These are phyloP conservation scores for Solanum chiquidenum DNA, from an alignment of 257 asterid genomes.

Conservation along the genomic window DNA sequence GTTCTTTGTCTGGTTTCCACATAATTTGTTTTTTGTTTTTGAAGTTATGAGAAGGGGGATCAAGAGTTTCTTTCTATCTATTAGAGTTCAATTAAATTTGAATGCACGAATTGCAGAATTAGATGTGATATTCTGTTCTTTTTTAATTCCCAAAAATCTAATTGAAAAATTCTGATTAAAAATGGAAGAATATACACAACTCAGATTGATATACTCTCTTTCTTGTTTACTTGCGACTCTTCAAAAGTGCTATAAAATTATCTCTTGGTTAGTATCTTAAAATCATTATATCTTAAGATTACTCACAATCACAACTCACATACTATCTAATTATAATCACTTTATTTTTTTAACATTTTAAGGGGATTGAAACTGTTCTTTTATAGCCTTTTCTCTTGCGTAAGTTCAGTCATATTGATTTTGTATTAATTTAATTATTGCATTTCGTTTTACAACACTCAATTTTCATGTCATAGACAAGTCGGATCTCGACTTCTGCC, in stretches of 20 bases:
- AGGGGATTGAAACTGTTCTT: background rate
- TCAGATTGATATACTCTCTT: background rate
- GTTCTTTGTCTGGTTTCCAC: background rate
- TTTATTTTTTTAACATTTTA: background rate
- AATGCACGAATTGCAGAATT: background rate
- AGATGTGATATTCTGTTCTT: background rate
- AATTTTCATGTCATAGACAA: background rate
- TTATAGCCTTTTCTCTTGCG: background rate
- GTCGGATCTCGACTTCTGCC: background rate
- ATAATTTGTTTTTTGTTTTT: background rate
- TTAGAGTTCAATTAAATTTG: no score
- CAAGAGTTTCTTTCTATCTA: background rate
- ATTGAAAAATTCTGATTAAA: no score
- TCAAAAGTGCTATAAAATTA: background rate
- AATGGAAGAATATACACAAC: background rate
- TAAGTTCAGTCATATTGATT: background rate
- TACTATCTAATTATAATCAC: background rate
- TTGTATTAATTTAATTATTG: background rate
- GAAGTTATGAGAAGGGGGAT: background rate
- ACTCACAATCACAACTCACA: background rate
- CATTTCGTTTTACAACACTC: background rate
- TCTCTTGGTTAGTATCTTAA: background rate
- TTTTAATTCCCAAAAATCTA: no score
- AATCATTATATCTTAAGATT: background rate
- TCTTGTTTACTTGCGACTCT: background rate